These are phyloP conservation scores for Phalaenopsis hybrid DNA, from an alignment of 116 monocot species.

Conservation along the genomic window DNA sequence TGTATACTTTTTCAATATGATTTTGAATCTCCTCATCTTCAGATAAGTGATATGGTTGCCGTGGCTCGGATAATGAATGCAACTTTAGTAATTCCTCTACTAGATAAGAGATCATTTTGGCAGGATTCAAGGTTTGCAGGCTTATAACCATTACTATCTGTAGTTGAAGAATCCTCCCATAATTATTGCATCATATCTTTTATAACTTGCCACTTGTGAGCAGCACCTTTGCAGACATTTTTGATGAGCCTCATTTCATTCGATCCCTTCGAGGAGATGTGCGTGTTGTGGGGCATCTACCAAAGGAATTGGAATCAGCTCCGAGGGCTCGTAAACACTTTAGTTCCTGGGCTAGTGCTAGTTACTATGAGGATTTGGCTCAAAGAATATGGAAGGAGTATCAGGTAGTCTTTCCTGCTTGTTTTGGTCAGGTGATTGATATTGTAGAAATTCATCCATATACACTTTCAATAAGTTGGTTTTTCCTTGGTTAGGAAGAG, in stretches of 20 bases:
- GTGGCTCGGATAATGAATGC: constrained; percentile 94
- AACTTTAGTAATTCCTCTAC: constrained; percentile 79
- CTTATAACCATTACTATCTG: constrained; percentile 4
- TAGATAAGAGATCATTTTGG: constrained; percentile 93
- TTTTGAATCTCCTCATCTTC: constrained; percentile 5
- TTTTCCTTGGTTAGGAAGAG: no score
- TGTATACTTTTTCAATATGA: not conserved
- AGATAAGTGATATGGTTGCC: constrained; percentile 98
- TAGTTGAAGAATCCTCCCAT: not conserved
- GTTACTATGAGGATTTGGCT: constrained; percentile 71
- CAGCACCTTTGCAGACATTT: constrained; percentile 82
- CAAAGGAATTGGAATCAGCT: constrained; percentile 57
- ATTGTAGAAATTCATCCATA: constrained; percentile 2
- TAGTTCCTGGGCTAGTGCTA: constrained; percentile 65
- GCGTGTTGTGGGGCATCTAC: constrained; percentile 49
- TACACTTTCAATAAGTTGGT: not conserved
- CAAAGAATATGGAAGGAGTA: constrained; percentile 47
- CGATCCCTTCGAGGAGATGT: constrained; percentile 69
- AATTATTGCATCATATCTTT: not conserved
- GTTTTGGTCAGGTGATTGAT: not conserved
- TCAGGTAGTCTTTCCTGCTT: constrained; percentile 39
- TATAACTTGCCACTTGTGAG: constrained; percentile 7
- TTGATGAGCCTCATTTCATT: constrained; percentile 88
- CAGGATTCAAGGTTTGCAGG: constrained; percentile 70
- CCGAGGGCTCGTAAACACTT: constrained; percentile 88